phyloP scores from a whole-genome alignment of 2,329 filamentous ascomycete genomes.

The Aureobasidium sp. region DNA sequence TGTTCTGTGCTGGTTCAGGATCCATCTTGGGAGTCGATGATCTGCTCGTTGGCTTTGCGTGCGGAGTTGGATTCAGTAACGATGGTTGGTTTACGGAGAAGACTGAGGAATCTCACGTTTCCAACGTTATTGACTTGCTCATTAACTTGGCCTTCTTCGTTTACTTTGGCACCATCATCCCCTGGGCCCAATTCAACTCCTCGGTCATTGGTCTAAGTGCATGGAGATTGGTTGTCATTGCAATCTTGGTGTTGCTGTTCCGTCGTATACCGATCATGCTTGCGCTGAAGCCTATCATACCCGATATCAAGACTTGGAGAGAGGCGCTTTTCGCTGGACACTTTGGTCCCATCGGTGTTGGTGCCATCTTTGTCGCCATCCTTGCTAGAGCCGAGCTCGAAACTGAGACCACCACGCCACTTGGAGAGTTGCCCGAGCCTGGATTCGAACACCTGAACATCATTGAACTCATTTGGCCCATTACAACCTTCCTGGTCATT shows the following conservation, averaged over 20 bases:
- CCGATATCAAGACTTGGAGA: conserved; percentile 96
- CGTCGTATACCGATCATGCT: conserved; percentile 94
- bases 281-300: conserved; percentile 80
- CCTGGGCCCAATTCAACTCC: conserved; percentile 86
- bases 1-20: conserved; percentile 92
- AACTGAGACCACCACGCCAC: conserved; percentile 63
- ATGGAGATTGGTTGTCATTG: conserved; percentile 89
- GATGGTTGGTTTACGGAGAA: conserved; percentile 98
- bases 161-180: conserved; percentile 93
- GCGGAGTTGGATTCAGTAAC: conserved; percentile 97
- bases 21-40: conserved; percentile 89
- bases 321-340: conserved; percentile 95
- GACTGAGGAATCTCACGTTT: conserved; percentile 96
- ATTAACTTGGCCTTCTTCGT: conserved; percentile 98
- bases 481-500: conserved; percentile 88
- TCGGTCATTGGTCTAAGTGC: conserved; percentile 62
- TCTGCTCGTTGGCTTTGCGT: conserved; percentile 85
- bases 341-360: conserved; percentile 95
- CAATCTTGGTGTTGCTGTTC: conserved; percentile 91
- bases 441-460: conserved; percentile 57
- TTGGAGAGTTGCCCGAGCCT: conserved; percentile 51
- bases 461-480: conserved; percentile 87
- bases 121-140: conserved; percentile 95
- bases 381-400: conserved; percentile 88
- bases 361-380: conserved; percentile 91